Evolutionary conservation across 2,329 filamentous ascomycete species (phyloP), one percentile per base, ranked within the genome.

Genomic region (Fusarium sublunatum): DNA sequence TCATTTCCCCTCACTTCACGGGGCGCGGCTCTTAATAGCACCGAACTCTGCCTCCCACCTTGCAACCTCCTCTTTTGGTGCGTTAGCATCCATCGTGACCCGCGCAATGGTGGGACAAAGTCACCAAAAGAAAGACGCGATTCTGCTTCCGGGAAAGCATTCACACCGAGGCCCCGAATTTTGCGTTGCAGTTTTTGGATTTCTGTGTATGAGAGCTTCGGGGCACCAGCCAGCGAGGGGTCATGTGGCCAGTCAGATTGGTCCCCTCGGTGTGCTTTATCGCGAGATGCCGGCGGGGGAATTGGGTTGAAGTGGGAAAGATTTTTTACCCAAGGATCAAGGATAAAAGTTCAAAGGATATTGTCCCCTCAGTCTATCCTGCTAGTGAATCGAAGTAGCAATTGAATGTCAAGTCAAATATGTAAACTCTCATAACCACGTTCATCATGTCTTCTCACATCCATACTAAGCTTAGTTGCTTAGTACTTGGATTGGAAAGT

Each of bases 221-320:
- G 62, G 35, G 28, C 41, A 65, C 38, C 40, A 51, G 19, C n/a
- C 24, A 50, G 48, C 41, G 53, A 53, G 38, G 26, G 25, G 29
- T 47, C 51, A 42, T 34, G 40, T 24, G 34, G 45, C 54, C 53
- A 55, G 54, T 44, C 28, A 59, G 31, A 58, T 45, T 38, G 46
- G 32, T 38, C 38, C n/a, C 10, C 69, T 71, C 69, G 69, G 69
- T 31, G 36, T 53, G 25, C 38, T 69, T 70, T 71, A 36, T 59
- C 55, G 65, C 69, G 69, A 70, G 50, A 40, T 58, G 39, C 68
- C 66, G 66, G 65, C 55, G 67, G 65, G 53, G 65, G 50, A 54
- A 13, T 41, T 40, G 26, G 12, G 32, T 25, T 28, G 42, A 45
- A 58, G 28, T 36, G 31, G 42, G 40, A 52, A 51, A 38, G 25